Evolutionary conservation across 1,284 basidiomycete genomes (phyloP).

Genomic region (Cryptococcus deneoformans): DNA sequence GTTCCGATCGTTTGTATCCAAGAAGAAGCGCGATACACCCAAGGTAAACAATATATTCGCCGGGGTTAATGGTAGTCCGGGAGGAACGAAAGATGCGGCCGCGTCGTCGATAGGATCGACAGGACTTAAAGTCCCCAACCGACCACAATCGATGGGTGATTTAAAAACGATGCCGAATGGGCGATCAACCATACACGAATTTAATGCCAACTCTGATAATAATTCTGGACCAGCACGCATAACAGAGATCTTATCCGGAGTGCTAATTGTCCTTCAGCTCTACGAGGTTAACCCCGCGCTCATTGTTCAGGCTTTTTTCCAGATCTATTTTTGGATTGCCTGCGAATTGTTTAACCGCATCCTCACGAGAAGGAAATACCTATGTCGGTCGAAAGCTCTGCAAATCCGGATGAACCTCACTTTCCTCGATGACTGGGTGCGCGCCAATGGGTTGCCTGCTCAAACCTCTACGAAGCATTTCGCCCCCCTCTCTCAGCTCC

Average conservation of each 20-base stretch:
- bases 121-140: constrained; percentile 13
- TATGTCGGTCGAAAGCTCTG: constrained; percentile 85
- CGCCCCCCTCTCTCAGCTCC: constrained; percentile 75
- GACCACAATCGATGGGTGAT: constrained; percentile 32
- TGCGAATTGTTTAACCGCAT: constrained; percentile 94
- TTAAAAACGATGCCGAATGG: constrained; percentile 14
- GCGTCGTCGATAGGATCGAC: constrained; percentile 14
- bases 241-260: constrained; percentile 78
- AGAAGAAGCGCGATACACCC: constrained; percentile 58
- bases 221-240: constrained; percentile 58
- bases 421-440: constrained; percentile 88
- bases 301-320: constrained; percentile 88
- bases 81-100: constrained; percentile 7
- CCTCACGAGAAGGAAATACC: constrained; percentile 83
- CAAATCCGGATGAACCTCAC: constrained; percentile 88
- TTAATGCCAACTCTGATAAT: constrained; percentile 10
- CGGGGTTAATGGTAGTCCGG: constrained; percentile 18
- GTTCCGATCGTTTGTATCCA: constrained; percentile 65
- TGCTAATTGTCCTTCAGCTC: constrained; percentile 78
- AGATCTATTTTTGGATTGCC: constrained; percentile 58
- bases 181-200: constrained; percentile 14
- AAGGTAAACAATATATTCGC: constrained; percentile 45
- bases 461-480: constrained; percentile 75
- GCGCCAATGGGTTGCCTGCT: constrained; percentile 64
- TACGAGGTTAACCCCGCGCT: constrained; percentile 91